Evolutionary conservation across 345 rosid genomes (phyloP), one percentile per base, ranked within the genome.

Genomic region (Pseudoturritis turrita): DNA sequence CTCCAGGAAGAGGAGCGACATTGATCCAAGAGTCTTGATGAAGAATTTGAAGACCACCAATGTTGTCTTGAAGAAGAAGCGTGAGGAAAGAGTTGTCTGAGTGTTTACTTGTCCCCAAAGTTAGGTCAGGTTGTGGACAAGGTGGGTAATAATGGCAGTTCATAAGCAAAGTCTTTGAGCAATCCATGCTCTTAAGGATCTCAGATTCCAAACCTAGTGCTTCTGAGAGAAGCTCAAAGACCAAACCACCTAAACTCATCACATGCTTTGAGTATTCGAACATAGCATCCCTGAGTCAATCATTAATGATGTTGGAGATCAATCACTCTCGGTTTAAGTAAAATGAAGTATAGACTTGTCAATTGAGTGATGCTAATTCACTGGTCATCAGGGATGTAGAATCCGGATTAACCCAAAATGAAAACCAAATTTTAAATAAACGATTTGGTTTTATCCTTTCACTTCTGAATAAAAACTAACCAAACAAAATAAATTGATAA

Each of bases 41-140:
- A 56, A 81, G 83, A 62, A 81, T 73, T 29, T 81, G 83, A 31
- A 83, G 79, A 21, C 88, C 88, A 17, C 88, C 88, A 0, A 77
- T 63, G 18, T 77, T 55, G 68, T 85, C 83, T 71, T 85, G 86
- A 46, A 75, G 79, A 72, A 81, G 81, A 47, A 79, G 6, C 13
- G 85, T 83, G 26, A 81, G 45, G 77, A 83, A 72, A 10, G 45
- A 44, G 54, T 62, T 63, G 43, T 85, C 83, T 14, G 71, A 29
- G 74, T 83, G 85, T 22, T 41, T 54, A 33, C 31, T 59, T 22
- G 53, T 19, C 33, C 83, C 85, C 60, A 81, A 26, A 26, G 83
- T 81, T 50, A 83, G 62, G 29, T 83, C 83, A 18, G 85, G 89
- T 65, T 85, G 72, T 22, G 89, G 89, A 50, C 86, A 85, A 45